Evolutionary conservation across 2,329 filamentous ascomycete species (phyloP).

Genomic region (Epichloe sibirici): DNA sequence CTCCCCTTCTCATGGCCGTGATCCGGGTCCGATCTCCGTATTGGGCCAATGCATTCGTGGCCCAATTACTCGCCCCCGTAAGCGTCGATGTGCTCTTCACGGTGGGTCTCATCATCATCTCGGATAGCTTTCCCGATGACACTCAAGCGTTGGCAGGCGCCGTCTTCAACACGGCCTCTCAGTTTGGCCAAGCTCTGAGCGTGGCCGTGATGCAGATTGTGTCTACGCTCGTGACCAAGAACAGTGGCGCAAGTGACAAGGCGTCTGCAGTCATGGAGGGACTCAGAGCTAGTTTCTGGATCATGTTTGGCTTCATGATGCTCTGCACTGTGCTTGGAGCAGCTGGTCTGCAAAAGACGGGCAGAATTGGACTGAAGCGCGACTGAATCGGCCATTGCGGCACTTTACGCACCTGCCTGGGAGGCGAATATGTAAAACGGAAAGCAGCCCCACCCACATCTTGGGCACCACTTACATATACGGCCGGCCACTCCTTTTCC

Average conservation of each 20-base stretch:
- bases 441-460: too few species aligned
- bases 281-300: conserved; percentile 38
- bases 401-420: too few species aligned
- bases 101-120: conserved; percentile 40
- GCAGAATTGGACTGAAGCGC: conserved; percentile 34
- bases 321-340: conserved; percentile 24
- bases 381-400: conserved; percentile 13
- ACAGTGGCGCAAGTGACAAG: conserved; percentile 13
- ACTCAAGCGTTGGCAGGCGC: conserved; percentile 48
- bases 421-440: too few species aligned
- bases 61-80: conserved; percentile 29
- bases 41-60: conserved; percentile 35
- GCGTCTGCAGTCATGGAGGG: conserved; percentile 30
- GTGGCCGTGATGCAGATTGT: conserved; percentile 35
- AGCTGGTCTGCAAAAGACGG: conserved; percentile 28
- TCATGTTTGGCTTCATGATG: conserved; percentile 35
- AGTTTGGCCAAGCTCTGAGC: conserved; percentile 41
- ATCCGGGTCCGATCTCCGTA: conserved; percentile 35
- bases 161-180: conserved; percentile 46
- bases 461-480: too few species aligned
- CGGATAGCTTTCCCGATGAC: conserved; percentile 40
- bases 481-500: too few species aligned
- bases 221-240: conserved; percentile 24
- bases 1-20: conserved; percentile 44
- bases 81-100: conserved; percentile 40